Evolutionary conservation across 176 grass and related monocot genomes (phyloP), one percentile per base, ranked within the genome.

Genomic region (Cenchrus americanus): DNA sequence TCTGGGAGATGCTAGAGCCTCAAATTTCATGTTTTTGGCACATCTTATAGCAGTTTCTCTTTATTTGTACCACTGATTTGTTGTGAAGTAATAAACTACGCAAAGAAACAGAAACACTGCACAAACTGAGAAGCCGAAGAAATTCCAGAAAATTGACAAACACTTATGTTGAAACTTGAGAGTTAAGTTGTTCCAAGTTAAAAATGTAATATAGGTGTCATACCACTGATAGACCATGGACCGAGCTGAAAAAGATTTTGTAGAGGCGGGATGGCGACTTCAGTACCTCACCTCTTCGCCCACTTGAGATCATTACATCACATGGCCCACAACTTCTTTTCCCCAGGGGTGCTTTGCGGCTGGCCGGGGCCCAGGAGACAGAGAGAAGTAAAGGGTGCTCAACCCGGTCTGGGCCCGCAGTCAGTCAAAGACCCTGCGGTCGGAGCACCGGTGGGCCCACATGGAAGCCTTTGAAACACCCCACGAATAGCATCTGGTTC

Each of bases 341-440:
- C 47, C 22, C 3, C 3, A 18, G 15, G 10, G 4, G 0, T 44
- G 14, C 79, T 82, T 81, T 81, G 79, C 79, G 79, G 79, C 79
- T 43, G 79, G 37, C 51, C n/a, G 17, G 65, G 79, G 22, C 64
- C 64, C 49, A 57, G 50, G 63, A 26, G 37, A 54, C 79, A 69
- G 8, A 83, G 44, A 74, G 69, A 37, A 61, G 70, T 34, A 62
- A 72, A 61, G 68, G 7, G 9, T 22, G 42, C 60, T 50, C 15
- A 47, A 34, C 18, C 12, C 0, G 52, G 13, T 22, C 43, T 52
- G 48, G 80, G 70, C 44, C 43, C 77, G 65, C 12, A n/a, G 23
- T 73, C 51, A 44, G 48, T 8, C 70, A 80, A 2, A 62, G 7
- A 75, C 15, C 44, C 18, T 15, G 26, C 21, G 18, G 10, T 23